Evolutionary conservation across 78 protist genomes (phyloP), one percentile per base, ranked within the genome.

Genomic region (Tieghemostelium lacteum): DNA sequence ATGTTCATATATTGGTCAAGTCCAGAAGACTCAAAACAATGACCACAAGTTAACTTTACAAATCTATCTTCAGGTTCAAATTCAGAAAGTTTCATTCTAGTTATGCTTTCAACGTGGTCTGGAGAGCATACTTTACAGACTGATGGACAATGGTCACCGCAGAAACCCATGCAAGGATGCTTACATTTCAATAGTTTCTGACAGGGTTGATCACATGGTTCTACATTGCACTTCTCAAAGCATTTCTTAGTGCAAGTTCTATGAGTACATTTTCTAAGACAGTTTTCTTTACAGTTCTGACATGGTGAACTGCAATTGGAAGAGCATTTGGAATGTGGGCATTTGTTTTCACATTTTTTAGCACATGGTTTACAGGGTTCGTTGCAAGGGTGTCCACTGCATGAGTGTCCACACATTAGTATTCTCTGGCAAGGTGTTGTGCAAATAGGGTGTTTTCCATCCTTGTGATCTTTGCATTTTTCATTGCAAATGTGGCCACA

Each of bases 121-220:
- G 88, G 88, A 55, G 50, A 20, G 24, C 88, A 78, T 17, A 17
- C 7, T 36, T 39, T 52, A 55, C 88, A 78, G 12, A 62, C 1
- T 19, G 52, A 7, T 19, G 85, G 87, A 50, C 95, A 92, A 16
- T 16, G 40, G 31, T 94, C 96, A 52, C 95, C 93, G 63, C 95
- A 91, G 1, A 91, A 14, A 1, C 95, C 85, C 24, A 87, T 78
- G 55, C 97, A 96, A n/a, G 26, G 85, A 54, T 93, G 95, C 20
- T 87, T 88, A 45, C 97, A 93, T 14, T 19, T 31, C 24, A 93
- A 65, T 17, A 5, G 1, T 64, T 93, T 72, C 14, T 0, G 1
- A 60, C 97, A 96, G 6, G 69, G 66, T 60, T 70, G 45, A 19
- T 78, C 65, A 78, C 94, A 95, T 2, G 34, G 57, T 17, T 29